A percentile compares a stretch with the other conserved stretches of the same genome.
Conservation (phyloP, 371 early-diverging fungal species). For the Zopfochytrium polystomum region DNA sequence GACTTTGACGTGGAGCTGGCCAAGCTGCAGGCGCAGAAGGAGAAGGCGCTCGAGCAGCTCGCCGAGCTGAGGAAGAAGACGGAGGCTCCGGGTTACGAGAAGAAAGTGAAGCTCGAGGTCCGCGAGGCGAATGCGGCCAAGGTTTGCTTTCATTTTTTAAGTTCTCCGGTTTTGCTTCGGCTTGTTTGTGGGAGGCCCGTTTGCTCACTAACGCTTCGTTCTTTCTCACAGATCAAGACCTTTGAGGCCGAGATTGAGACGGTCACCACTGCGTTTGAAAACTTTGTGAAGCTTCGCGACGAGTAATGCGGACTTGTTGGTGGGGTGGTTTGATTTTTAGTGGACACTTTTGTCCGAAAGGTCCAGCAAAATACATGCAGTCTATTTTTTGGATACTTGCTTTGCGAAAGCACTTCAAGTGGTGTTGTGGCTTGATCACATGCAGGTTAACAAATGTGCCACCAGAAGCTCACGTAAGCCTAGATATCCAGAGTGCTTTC, state of each 20-base stretch:
- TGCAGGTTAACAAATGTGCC: neutral
- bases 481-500: neutral
- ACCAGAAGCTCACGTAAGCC: no score
- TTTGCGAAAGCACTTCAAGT: neutral
- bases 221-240: conserved; percentile 50
- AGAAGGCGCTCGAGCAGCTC: conserved; percentile 54
- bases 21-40: conserved; percentile 66
- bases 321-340: neutral
- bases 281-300: conserved; percentile 60
- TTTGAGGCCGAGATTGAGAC: conserved; percentile 70
- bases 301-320: conserved; percentile 13
- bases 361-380: neutral
- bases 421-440: neutral
- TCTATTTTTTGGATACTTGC: neutral
- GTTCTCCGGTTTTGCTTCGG: neutral
- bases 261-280: conserved; percentile 57
- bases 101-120: conserved; percentile 61
- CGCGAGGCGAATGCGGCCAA: conserved; percentile 63
- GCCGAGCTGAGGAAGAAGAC: conserved; percentile 57
- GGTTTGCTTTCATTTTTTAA: conserved; percentile 17
- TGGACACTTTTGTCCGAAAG: neutral
- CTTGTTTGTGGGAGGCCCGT: neutral
- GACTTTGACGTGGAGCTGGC: conserved; percentile 73
- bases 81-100: conserved; percentile 59
- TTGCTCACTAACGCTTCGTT: no score